Evolutionary conservation across 2,329 filamentous ascomycete species (phyloP), one percentile per base, ranked within the genome.

Genomic region (Penicillium sp.): DNA sequence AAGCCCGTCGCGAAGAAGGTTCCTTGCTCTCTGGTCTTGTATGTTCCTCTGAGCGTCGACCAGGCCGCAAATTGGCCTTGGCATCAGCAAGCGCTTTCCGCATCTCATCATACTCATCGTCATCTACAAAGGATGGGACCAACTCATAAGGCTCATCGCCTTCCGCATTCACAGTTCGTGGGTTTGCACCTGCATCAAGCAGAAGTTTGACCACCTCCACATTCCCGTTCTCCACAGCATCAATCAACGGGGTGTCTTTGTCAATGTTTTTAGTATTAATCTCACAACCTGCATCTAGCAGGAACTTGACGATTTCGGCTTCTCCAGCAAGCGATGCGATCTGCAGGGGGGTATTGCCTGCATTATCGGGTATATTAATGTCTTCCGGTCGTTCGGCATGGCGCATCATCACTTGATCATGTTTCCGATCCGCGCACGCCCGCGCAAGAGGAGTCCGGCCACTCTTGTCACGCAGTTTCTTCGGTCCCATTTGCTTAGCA

Each of bases 141-240:
- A 94, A 83, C 64, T 97, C 92, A 32, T 96, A 83, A 0, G 94
- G 93, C 67, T 96, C 91, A 69, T 96, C 89, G 5, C 94, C 94
- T 66, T 92, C 89, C n/a, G 90, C 87, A 70, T 97, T 97, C 45
- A 92, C 87, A 63, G 92, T 89, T 48, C 92, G 87, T 47, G 94
- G 94, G 69, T 99, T 95, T 13, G 96, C 93, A 11, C 92, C 93
- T 55, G 92, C 88, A 53, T 89, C 85, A 2, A 99, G 80, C 34
- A 99, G 78, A 10, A 96, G 79, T 67, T 86, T 90, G 40, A 99
- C 89, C 4, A 97, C 93, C 18, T 89, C 89, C 8, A 96, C 72
- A 69, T 99, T 92, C 1, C 90, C 90, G 67, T 99, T 99, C 65
- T 97, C 94, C 29, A 97, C 92, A 5, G 94, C 94, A 77, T 99